phyloP scores from a whole-genome alignment of 2,329 filamentous ascomycete species.

The Beauveria caledonica region DNA sequence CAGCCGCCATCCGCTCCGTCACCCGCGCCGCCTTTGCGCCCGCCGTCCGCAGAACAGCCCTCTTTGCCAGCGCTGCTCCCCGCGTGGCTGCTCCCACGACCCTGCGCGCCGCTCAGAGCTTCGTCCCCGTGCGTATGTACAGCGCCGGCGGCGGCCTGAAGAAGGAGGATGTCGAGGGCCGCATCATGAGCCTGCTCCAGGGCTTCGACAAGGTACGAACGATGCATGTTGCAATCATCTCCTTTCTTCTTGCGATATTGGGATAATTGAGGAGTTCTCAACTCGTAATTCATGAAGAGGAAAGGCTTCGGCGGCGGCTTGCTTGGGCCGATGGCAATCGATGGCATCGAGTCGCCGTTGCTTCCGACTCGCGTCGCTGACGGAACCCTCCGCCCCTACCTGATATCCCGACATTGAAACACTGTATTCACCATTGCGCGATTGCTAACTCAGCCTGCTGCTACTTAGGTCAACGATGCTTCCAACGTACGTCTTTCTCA shows the following conservation, averaged over 20 bases:
- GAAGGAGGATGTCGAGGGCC: constrained; percentile 79
- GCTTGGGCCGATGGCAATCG: background rate
- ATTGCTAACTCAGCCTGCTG: background rate
- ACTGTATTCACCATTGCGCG: background rate
- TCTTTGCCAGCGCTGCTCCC: constrained; percentile 43
- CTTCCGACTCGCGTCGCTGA: background rate
- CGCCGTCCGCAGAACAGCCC: constrained; percentile 50
- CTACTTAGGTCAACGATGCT: constrained; percentile 56
- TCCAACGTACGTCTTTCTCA: constrained; percentile 43
- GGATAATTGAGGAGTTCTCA: too few species aligned
- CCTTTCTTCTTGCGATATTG: background rate
- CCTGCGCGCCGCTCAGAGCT: constrained; percentile 52
- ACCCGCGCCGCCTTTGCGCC: constrained; percentile 53
- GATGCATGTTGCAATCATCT: constrained; percentile 25
- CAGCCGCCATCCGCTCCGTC: constrained; percentile 72
- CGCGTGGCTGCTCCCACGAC: constrained; percentile 51
- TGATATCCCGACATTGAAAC: background rate
- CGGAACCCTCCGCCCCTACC: background rate
- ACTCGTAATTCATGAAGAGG: too few species aligned
- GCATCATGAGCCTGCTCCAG: constrained; percentile 86
- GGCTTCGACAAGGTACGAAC: constrained; percentile 79
- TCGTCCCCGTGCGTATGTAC: constrained; percentile 74
- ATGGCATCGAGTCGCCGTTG: background rate
- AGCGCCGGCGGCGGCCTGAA: constrained; percentile 70
- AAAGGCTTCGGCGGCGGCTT: background rate